phyloP scores from a whole-genome alignment of 495 filamentous ascomycete species.

The Aspergillus bertholletiae region DNA sequence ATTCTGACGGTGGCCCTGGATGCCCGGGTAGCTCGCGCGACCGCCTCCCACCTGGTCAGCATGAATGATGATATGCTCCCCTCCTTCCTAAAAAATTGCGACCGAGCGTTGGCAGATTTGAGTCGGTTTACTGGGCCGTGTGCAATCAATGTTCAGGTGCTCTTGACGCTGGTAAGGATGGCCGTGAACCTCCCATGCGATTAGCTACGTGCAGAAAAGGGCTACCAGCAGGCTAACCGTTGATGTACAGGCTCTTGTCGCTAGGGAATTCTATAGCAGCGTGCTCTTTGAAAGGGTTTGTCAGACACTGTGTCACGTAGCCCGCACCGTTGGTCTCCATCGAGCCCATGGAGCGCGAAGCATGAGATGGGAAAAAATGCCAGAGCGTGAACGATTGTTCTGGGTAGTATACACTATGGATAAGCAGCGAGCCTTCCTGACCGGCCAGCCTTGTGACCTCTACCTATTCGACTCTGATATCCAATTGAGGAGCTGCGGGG shows the following conservation, averaged over 20 bases:
- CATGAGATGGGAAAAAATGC: no score
- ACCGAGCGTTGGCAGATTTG: neutral
- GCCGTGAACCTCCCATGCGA: no score
- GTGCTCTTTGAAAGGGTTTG: neutral
- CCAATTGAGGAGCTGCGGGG: neutral
- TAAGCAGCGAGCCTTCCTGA: neutral
- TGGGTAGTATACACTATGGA: neutral
- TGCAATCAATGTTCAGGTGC: neutral
- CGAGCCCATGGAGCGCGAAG: no score
- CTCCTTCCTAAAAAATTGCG: neutral
- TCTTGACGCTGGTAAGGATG: neutral
- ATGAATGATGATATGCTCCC: neutral
- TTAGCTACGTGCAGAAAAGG: no score
- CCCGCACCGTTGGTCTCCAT: no score
- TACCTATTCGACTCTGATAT: neutral
- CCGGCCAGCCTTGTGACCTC: neutral
- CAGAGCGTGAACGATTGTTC: neutral
- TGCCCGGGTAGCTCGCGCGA: neutral
- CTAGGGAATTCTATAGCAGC: neutral
- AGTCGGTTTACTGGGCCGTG: neutral
- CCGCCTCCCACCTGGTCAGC: neutral
- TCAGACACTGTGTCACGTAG: no score
- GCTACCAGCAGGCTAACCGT: no score
- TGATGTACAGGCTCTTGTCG: neutral
- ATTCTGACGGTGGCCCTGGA: neutral